Evolutionary conservation across 257 asterid genomes (phyloP).

Genomic region (Buddleja alternifolia): DNA sequence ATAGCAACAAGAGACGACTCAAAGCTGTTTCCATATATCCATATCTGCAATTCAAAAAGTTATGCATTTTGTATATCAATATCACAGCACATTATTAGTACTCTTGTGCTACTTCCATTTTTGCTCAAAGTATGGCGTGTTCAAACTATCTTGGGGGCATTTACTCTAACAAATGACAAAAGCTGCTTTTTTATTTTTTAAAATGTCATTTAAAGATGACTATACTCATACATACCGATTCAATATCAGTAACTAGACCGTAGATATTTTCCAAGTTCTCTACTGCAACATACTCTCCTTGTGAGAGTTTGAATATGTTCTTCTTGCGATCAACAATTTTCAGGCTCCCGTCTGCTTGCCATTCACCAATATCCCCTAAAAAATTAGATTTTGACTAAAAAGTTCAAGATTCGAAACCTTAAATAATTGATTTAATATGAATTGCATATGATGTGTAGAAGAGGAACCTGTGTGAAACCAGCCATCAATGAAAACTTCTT

Average conservation of each 20-base stretch:
- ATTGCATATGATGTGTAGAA: slow-evolving; percentile 13
- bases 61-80: slow-evolving; percentile 23
- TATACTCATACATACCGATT: slow-evolving; percentile 57
- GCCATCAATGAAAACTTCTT: slow-evolving; percentile 82
- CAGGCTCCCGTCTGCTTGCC: slow-evolving; percentile 92
- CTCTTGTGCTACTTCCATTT: background rate
- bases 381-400: slow-evolving; percentile 19
- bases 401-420: slow-evolving; percentile 8
- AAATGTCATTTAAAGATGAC: background rate
- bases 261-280: slow-evolving; percentile 90
- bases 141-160: background rate
- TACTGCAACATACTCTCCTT: slow-evolving; percentile 99
- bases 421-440: slow-evolving; percentile 19
- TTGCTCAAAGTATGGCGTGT: slow-evolving; percentile 11
- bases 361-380: slow-evolving; percentile 92
- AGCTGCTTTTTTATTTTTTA: no score
- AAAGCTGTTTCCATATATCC: slow-evolving; percentile 96
- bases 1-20: slow-evolving; percentile 89
- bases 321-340: slow-evolving; percentile 94
- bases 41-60: slow-evolving; percentile 56
- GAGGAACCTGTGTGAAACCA: slow-evolving; percentile 97
- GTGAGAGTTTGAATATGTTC: slow-evolving; percentile 95
- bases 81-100: slow-evolving; percentile 10
- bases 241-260: slow-evolving; percentile 62
- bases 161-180: no score